phyloP scores from a whole-genome alignment of 169 alveolate genomes.

The Plasmodium coatneyi region DNA sequence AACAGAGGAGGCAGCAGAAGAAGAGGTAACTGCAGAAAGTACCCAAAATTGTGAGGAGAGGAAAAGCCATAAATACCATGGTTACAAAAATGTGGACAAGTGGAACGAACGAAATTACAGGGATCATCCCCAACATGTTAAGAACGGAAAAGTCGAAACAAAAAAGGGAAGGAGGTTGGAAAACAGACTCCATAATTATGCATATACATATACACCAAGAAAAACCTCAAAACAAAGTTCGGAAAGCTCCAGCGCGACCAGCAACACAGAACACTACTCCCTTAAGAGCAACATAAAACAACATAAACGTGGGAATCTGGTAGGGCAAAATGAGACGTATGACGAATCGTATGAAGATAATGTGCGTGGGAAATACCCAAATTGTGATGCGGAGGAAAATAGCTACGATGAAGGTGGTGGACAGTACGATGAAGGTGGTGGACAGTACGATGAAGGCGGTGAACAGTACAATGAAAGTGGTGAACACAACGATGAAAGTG shows the following conservation, averaged over 20 bases:
- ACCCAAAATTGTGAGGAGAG: not conserved
- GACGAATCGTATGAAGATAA: conserved; percentile 7
- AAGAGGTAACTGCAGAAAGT: not conserved
- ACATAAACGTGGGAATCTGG: conserved; percentile 1
- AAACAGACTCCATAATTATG: not conserved
- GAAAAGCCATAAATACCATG: not conserved
- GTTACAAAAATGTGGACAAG: not conserved
- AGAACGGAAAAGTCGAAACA: not conserved
- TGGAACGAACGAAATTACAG: conserved; percentile 3
- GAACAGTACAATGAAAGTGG: not conserved
- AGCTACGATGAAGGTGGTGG: not conserved
- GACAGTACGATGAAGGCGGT: not conserved
- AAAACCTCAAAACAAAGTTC: not conserved
- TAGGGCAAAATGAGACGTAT: conserved; percentile 7
- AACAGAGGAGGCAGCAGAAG: conserved; percentile 7
- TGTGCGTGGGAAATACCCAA: not conserved
- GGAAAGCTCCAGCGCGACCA: not conserved
- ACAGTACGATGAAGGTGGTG: not conserved
- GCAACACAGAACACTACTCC: not conserved
- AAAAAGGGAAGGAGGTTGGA: not conserved
- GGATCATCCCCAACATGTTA: not conserved
- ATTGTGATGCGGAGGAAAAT: not conserved
- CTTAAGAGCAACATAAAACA: conserved; percentile 4
- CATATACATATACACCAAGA: conserved; percentile 4
- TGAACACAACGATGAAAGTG: not conserved